These are phyloP conservation scores for Physcia stellaris DNA, from an alignment of 495 filamentous ascomycete genomes.

Conservation along the genomic window DNA sequence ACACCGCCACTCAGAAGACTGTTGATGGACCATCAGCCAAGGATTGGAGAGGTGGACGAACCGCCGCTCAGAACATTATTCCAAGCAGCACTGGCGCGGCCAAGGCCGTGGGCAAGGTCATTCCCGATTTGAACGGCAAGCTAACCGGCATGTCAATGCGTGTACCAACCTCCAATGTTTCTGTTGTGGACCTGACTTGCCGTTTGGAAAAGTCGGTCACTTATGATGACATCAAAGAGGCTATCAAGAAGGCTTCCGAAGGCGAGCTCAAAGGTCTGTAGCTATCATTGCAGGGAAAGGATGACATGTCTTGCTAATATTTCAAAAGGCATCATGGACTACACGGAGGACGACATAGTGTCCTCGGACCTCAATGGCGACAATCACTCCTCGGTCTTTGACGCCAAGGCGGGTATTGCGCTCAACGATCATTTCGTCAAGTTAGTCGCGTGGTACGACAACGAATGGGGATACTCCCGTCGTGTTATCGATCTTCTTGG, in stretches of 20 bases:
- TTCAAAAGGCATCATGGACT: conserved; percentile 79
- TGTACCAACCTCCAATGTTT: conserved; percentile 97
- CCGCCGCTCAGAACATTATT: conserved; percentile 99
- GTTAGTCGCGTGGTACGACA: conserved; percentile 97
- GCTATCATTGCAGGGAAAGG: no score
- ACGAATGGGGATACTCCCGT: conserved; percentile 94
- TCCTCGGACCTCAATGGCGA: conserved; percentile 89
- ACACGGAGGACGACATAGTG: conserved; percentile 96
- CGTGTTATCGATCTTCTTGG: conserved; percentile 91
- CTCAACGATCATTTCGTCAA: conserved; percentile 98
- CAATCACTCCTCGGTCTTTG: conserved; percentile 89
- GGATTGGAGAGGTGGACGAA: conserved; percentile 99
- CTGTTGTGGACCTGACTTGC: conserved; percentile 93
- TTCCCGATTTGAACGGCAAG: conserved; percentile 94
- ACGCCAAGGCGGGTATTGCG: conserved; percentile 97
- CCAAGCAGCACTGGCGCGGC: conserved; percentile 98
- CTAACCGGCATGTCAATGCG: conserved; percentile 99
- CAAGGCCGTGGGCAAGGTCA: conserved; percentile 99
- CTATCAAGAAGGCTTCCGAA: conserved; percentile 78
- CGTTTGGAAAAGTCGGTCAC: conserved; percentile 78
- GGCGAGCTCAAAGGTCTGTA: conserved; percentile 71
- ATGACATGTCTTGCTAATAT: no score
- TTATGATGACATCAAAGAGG: conserved; percentile 90
- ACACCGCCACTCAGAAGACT: conserved; percentile 99
- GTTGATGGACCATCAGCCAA: conserved; percentile 94